These are phyloP conservation scores for Phtheirospermum japonicum DNA, from an alignment of 257 asterid genomes.

Conservation along the genomic window DNA sequence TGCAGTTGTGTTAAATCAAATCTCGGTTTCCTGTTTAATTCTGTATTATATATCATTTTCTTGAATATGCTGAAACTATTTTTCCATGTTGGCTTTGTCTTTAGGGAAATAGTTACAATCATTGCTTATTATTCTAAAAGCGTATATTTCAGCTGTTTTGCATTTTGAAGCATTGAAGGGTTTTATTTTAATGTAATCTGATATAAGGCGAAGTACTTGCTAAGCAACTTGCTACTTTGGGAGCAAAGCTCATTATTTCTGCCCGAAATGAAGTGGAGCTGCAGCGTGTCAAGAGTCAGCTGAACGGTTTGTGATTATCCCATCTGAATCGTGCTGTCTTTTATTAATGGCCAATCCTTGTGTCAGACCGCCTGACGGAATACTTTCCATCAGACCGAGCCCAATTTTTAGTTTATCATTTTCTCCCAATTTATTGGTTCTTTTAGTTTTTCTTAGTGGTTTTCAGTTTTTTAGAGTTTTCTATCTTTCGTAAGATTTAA, in stretches of 20 bases:
- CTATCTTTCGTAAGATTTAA: too few species aligned
- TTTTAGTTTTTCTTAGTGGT: too few species aligned
- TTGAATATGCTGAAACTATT: background rate
- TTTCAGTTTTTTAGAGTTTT: too few species aligned
- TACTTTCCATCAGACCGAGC: too few species aligned
- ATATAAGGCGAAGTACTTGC: constrained; percentile 86
- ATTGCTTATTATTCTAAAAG: constrained; percentile 1
- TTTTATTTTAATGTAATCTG: constrained; percentile 23
- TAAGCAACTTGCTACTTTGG: constrained; percentile 80
- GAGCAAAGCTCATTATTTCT: constrained; percentile 92
- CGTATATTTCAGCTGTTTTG: constrained; percentile 7
- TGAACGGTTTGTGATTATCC: constrained; percentile 52
- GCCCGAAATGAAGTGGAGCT: constrained; percentile 89
- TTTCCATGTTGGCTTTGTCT: background rate
- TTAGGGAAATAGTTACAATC: background rate
- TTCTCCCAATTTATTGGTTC: too few species aligned
- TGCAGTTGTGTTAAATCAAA: too few species aligned
- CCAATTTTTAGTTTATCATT: too few species aligned
- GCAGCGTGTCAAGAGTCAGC: constrained; percentile 68
- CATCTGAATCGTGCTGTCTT: background rate
- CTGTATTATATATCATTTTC: background rate
- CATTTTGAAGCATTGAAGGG: constrained; percentile 14
- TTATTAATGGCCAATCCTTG: background rate
- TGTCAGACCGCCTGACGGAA: too few species aligned
- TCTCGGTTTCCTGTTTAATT: background rate